These are phyloP conservation scores for Gossypium arboreum DNA, from an alignment of 345 rosid genomes.

Conservation along the genomic window DNA sequence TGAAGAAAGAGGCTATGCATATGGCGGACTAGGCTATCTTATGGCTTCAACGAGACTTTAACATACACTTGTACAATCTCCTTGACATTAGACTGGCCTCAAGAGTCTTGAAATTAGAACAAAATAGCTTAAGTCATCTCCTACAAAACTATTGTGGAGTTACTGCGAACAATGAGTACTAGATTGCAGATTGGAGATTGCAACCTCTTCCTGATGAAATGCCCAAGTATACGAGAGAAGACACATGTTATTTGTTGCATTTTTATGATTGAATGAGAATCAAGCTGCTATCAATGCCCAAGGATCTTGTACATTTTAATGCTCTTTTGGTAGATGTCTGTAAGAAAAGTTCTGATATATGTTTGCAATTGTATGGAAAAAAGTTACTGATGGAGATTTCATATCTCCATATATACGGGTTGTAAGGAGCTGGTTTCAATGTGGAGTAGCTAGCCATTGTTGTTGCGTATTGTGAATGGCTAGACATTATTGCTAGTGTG, in stretches of 20 bases:
- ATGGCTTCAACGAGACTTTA: neutral
- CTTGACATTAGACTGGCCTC: constrained; percentile 46
- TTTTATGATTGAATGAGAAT: constrained; percentile 68
- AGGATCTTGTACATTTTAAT: constrained; percentile 43
- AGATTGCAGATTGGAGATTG: constrained; percentile 36
- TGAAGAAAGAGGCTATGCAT: neutral
- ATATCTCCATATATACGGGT: constrained; percentile 57
- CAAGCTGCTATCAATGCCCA: constrained; percentile 37
- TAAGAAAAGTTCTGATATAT: constrained; percentile 67
- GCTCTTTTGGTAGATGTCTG: constrained; percentile 71
- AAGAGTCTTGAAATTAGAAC: constrained; percentile 75
- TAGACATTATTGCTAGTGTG: constrained; percentile 68
- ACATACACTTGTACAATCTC: neutral
- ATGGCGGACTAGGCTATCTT: neutral
- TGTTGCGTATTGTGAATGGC: constrained; percentile 74
- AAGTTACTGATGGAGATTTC: constrained; percentile 69
- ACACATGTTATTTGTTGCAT: constrained; percentile 81
- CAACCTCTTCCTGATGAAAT: constrained; percentile 88
- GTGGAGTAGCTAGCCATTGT: constrained; percentile 82
- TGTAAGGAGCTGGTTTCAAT: constrained; percentile 52
- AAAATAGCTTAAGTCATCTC: constrained; percentile 78
- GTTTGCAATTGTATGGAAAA: constrained; percentile 77
- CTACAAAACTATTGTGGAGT: constrained; percentile 68
- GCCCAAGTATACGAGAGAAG: constrained; percentile 91
- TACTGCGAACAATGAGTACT: constrained; percentile 46